A percentile compares a stretch with the other conserved stretches of the same genome.
These are phyloP conservation scores for Stropharia rugosoannulata DNA, from an alignment of 768 basidiomycete genomes.

Conservation along the genomic window DNA sequence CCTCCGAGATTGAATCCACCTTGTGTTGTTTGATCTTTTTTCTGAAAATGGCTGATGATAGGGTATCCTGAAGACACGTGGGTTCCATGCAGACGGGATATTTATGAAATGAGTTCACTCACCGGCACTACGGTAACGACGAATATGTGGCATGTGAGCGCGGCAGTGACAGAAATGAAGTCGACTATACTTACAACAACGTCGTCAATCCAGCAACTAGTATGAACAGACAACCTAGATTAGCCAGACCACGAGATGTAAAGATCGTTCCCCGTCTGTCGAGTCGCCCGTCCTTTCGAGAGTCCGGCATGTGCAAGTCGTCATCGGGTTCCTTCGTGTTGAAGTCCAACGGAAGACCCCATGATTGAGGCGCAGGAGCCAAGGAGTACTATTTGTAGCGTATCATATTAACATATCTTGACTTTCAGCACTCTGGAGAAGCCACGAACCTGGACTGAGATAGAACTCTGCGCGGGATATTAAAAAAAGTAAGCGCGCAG, in stretches of 20 bases:
- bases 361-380: slow-evolving; percentile 41
- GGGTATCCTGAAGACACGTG: slow-evolving; percentile 34
- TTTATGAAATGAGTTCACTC: slow-evolving; percentile 3
- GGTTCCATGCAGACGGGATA: not conserved
- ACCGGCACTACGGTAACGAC: slow-evolving; percentile 31
- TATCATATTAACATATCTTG: not conserved
- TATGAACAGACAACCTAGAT: slow-evolving; percentile 56
- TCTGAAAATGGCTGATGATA: slow-evolving; percentile 37
- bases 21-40: slow-evolving; percentile 29
- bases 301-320: slow-evolving; percentile 55
- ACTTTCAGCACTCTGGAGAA: not conserved
- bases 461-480: not conserved
- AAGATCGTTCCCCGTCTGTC: slow-evolving; percentile 54
- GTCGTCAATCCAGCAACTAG: slow-evolving; percentile 38
- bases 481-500: too few species aligned
- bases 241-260: slow-evolving; percentile 55
- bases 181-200: slow-evolving; percentile 41
- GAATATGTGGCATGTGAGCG: not conserved
- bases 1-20: slow-evolving; percentile 65
- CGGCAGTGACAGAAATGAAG: slow-evolving; percentile 4
- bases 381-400: slow-evolving; percentile 23
- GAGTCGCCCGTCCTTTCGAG: slow-evolving; percentile 44
- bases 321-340: slow-evolving; percentile 49
- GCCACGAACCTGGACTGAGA: not conserved
- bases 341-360: slow-evolving; percentile 34